A percentile compares a stretch with the other conserved stretches of the same genome.
These are phyloP conservation scores for Starmerella scarabaei DNA, from an alignment of 805 yeast species.

Conservation along the genomic window DNA sequence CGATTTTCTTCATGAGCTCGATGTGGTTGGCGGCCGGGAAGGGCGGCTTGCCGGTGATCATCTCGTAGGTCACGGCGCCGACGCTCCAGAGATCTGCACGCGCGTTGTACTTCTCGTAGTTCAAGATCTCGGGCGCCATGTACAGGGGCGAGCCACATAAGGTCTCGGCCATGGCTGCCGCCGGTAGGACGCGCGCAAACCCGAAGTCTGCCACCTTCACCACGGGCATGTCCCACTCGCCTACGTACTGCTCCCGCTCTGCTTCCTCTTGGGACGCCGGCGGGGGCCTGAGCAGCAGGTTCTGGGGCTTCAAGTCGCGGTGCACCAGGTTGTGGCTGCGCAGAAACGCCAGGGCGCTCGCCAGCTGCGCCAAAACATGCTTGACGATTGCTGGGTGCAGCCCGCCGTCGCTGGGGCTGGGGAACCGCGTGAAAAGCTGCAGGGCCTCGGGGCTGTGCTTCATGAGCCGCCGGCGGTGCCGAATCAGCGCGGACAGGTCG, in stretches of 20 bases:
- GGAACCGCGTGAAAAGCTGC: constrained; percentile 65
- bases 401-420: constrained; percentile 69
- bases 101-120: constrained; percentile 92
- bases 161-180: constrained; percentile 90
- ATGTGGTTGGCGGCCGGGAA: constrained; percentile 88
- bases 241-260: constrained; percentile 41
- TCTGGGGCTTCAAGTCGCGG: constrained; percentile 92
- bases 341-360: constrained; percentile 71
- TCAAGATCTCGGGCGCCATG: constrained; percentile 95
- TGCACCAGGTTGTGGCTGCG: constrained; percentile 79
- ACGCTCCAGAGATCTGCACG: constrained; percentile 98
- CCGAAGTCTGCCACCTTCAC: constrained; percentile 95
- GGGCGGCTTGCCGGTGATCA: constrained; percentile 95
- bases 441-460: constrained; percentile 67
- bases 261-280: constrained; percentile 50
- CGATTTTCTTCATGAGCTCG: constrained; percentile 75
- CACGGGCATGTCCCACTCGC: constrained; percentile 79
- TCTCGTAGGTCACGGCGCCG: constrained; percentile 90
- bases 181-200: constrained; percentile 87
- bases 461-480: constrained; percentile 57
- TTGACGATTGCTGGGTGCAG: constrained; percentile 64
- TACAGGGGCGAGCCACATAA: constrained; percentile 94
- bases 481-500: constrained; percentile 77
- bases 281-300: constrained; percentile 70
- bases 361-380: constrained; percentile 76